Conservation (phyloP, 129 eudicot species). For the Heracleum sosnowskyi region DNA sequence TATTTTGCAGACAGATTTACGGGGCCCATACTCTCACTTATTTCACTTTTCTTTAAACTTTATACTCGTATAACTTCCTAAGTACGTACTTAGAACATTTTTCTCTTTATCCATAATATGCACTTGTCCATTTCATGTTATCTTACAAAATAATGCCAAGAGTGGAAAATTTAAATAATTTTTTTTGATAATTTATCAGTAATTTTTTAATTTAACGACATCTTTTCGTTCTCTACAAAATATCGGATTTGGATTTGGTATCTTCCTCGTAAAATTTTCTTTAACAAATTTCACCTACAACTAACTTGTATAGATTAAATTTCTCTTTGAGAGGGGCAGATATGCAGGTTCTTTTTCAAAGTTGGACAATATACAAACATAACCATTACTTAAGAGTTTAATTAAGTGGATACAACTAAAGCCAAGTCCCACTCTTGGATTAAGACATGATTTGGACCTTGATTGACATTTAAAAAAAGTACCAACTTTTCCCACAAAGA, state of each 20-base stretch:
- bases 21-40: constrained; percentile 5
- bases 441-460: neutral
- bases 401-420: neutral
- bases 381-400: neutral
- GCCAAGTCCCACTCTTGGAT: neutral
- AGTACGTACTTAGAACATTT: too few relatives aligned
- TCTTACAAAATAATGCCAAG: too few relatives aligned
- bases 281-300: too few relatives aligned
- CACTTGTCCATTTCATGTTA: too few relatives aligned
- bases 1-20: neutral
- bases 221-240: too few relatives aligned
- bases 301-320: neutral
- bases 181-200: too few relatives aligned
- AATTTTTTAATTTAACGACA: too few relatives aligned
- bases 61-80: too few relatives aligned
- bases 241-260: too few relatives aligned
- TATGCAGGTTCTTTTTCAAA: neutral
- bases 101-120: too few relatives aligned
- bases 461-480: neutral
- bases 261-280: too few relatives aligned
- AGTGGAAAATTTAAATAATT: too few relatives aligned
- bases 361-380: neutral
- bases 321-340: neutral
- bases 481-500: neutral
- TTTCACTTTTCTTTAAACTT: neutral